Conservation (phyloP, 257 asterid genomes). For the Rauvolfia tetraphylla region DNA sequence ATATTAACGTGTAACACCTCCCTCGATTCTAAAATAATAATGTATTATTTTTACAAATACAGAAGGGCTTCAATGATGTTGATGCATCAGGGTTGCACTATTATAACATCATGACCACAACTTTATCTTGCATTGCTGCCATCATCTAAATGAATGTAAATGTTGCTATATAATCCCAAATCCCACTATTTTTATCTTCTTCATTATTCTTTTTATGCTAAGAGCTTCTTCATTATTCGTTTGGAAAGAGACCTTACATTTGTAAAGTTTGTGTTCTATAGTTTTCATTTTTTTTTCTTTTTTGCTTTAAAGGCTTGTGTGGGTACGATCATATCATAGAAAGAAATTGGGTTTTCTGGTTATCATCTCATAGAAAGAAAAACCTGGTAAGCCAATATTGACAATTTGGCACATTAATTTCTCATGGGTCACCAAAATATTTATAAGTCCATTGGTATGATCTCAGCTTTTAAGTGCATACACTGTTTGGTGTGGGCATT, state of each 20-base stretch:
- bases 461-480: constrained; percentile 3
- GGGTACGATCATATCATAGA: not conserved
- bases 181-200: not conserved
- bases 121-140: not conserved
- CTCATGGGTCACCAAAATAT: not conserved
- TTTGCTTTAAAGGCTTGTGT: no score
- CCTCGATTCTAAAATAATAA: no score
- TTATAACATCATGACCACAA: not conserved
- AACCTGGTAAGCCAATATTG: not conserved
- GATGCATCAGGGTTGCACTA: not conserved
- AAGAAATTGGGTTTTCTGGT: no score
- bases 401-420: not conserved
- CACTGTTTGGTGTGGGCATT: constrained; percentile 3
- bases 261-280: not conserved
- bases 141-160: not conserved
- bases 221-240: no score
- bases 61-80: not conserved
- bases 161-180: not conserved
- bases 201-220: no score
- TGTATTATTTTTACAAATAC: not conserved
- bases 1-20: no score
- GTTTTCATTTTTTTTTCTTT: not conserved
- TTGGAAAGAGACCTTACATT: constrained; percentile 1
- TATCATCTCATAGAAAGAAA: constrained; percentile 1
- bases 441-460: not conserved